Conservation (phyloP, 176 grass and related monocot genomes). For the Tuctoria greenei region DNA sequence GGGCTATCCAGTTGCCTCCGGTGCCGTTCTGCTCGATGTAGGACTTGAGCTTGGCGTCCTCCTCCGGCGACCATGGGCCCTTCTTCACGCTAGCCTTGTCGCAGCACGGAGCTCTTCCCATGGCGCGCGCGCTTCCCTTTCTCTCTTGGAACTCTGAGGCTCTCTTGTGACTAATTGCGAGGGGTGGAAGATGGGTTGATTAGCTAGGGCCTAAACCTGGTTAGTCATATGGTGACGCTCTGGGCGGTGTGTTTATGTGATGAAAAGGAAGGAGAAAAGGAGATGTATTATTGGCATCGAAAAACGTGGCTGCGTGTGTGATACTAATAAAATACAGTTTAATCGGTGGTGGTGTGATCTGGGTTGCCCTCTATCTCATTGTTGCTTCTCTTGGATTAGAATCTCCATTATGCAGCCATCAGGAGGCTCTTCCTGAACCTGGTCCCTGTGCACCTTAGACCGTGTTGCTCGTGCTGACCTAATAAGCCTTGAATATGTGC, state of each 20-base stretch:
- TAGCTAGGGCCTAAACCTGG: constrained; percentile 65
- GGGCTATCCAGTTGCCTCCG: constrained; percentile 90
- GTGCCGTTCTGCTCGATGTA: constrained; percentile 96
- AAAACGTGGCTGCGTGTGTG: constrained; percentile 41
- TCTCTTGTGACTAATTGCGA: constrained; percentile 44
- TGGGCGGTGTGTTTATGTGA: constrained; percentile 59
- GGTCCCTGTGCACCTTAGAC: constrained; percentile 47
- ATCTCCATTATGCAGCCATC: constrained; percentile 77
- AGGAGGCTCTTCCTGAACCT: constrained; percentile 29
- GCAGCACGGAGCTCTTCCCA: constrained; percentile 93
- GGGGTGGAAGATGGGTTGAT: constrained; percentile 32
- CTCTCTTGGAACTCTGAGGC: constrained; percentile 14
- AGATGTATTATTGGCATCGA: constrained; percentile 51
- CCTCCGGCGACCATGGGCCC: constrained; percentile 89
- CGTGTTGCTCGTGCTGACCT: background rate
- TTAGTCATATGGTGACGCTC: constrained; percentile 37
- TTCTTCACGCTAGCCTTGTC: constrained; percentile 95
- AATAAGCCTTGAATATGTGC: too few species aligned
- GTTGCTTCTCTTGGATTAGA: constrained; percentile 88
- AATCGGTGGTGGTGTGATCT: constrained; percentile 65
- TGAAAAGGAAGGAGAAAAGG: constrained; percentile 41
- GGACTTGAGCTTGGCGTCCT: constrained; percentile 86
- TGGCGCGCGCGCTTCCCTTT: constrained; percentile 37
- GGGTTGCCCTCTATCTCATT: constrained; percentile 69
- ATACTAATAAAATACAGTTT: constrained; percentile 63